These are phyloP conservation scores for Sideroxylon spinosum DNA, from an alignment of 179 eudicot genomes.

Conservation along the genomic window DNA sequence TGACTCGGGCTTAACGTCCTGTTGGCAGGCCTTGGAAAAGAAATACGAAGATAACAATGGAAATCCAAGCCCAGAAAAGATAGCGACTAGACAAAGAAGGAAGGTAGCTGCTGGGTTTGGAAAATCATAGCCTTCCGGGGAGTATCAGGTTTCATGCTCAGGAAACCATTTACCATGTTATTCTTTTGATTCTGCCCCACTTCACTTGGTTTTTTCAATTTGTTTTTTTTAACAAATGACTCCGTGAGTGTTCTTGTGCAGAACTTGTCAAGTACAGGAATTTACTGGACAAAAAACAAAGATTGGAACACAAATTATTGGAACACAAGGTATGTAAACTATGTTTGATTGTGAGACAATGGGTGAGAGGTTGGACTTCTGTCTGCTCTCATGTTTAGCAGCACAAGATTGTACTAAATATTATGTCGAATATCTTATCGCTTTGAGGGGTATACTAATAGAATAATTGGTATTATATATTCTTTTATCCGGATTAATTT, in stretches of 20 bases:
- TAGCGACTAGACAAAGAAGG: slow-evolving; percentile 43
- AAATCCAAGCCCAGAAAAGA: slow-evolving; percentile 64
- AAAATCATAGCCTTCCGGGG: slow-evolving; percentile 31
- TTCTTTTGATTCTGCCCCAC: background rate
- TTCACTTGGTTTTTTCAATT: background rate
- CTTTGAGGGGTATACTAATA: no score
- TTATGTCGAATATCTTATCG: no score
- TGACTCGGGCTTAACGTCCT: slow-evolving; percentile 5
- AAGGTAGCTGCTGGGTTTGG: slow-evolving; percentile 71
- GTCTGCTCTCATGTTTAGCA: no score
- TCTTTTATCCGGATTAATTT: no score
- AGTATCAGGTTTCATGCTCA: background rate
- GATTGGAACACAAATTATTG: background rate
- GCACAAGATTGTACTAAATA: no score
- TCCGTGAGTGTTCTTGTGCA: background rate
- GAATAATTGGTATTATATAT: no score
- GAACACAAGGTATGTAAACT: no score
- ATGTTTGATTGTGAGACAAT: no score
- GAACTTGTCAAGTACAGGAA: slow-evolving; percentile 5
- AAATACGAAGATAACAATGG: slow-evolving; percentile 72
- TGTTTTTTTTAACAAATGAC: no score
- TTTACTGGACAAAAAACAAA: background rate
- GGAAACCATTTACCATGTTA: background rate
- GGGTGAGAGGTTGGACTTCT: no score
- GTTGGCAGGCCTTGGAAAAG: slow-evolving; percentile 63